Evolutionary conservation across 768 basidiomycete species (phyloP), one percentile per base, ranked within the genome.

Genomic region (Auricularia sp.): DNA sequence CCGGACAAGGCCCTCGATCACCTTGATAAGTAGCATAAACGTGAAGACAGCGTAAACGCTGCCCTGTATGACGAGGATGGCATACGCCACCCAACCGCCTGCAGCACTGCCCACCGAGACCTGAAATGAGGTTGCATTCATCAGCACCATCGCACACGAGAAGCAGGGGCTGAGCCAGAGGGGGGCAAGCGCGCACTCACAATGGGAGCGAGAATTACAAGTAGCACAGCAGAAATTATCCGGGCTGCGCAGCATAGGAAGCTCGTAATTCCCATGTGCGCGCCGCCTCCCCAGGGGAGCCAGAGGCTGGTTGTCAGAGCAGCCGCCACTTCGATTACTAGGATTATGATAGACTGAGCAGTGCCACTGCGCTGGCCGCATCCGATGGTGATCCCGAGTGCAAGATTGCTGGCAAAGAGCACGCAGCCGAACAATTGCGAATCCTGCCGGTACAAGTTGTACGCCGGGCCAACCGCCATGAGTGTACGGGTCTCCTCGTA

Each of bases 261-360:
- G 73, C 92, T 94, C 65, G 96, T 88, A 42, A 94, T 80, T 14
- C 95, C 96, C 97, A 98, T 98, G 67, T 93, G 91, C 1, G 96
- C 94, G 1, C 96, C 94, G 63, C 89, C 89, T 36, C 92, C 93
- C 96, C 96, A 99, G 18, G 95, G 95, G 66, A 97, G 82, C 93
- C 93, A 97, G 37, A 96, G 80, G 67, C 91, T 94, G 37, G 95
- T 97, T 34, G 91, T 85, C 65, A 98, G 78, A 4, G 94, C 92
- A 54, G 90, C 87, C 24, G 81, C 81, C 16, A 99, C 89, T 74
- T 99, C 97, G 21, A 93, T 83, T 36, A 97, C 82, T 34, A 98
- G 81, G 68, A 99, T 86, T 63, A 98, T 81, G 68, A 96, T 86
- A 3, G 94, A 89, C 73, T 98, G 97, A 3, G 91, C 87, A 0